phyloP scores from a whole-genome alignment of 1,284 basidiomycete genomes.

The Ganoderma boninense region DNA sequence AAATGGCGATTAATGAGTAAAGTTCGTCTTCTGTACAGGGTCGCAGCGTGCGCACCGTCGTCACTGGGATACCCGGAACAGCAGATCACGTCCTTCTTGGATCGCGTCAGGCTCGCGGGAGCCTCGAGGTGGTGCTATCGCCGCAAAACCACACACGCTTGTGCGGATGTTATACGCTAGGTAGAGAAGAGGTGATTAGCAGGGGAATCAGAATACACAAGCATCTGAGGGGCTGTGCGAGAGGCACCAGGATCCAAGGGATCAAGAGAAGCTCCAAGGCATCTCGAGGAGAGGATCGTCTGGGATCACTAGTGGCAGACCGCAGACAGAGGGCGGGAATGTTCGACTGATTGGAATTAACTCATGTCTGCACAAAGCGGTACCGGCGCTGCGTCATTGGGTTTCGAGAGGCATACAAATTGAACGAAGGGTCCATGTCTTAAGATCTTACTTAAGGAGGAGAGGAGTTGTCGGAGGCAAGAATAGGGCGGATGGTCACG shows the following conservation, averaged over 20 bases:
- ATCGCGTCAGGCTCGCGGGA: not conserved
- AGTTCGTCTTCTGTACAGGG: not conserved
- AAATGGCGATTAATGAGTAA: not conserved
- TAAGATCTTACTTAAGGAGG: not conserved
- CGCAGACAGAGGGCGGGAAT: not conserved
- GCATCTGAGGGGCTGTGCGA: conserved; percentile 1
- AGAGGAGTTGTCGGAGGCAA: not conserved
- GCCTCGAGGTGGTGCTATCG: conserved; percentile 1
- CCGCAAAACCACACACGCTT: not conserved
- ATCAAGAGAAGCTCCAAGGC: not conserved
- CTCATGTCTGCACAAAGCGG: not conserved
- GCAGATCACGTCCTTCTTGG: not conserved
- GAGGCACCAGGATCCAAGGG: not conserved
- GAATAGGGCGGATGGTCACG: not conserved
- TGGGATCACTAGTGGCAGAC: not conserved
- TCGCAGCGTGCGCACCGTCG: not conserved
- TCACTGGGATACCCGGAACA: not conserved
- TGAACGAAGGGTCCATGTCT: not conserved
- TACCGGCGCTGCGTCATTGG: no score
- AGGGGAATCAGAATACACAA: not conserved
- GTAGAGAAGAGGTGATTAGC: not conserved
- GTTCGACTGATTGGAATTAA: not conserved
- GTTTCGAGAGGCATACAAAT: not conserved
- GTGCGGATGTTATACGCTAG: conserved; percentile 4
- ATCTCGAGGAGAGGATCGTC: not conserved